Percentiles rank a stretch among this genome's conserved stretches.
Conservation (phyloP, 2,329 filamentous ascomycete species). For the Fusarium pilosicola region DNA sequence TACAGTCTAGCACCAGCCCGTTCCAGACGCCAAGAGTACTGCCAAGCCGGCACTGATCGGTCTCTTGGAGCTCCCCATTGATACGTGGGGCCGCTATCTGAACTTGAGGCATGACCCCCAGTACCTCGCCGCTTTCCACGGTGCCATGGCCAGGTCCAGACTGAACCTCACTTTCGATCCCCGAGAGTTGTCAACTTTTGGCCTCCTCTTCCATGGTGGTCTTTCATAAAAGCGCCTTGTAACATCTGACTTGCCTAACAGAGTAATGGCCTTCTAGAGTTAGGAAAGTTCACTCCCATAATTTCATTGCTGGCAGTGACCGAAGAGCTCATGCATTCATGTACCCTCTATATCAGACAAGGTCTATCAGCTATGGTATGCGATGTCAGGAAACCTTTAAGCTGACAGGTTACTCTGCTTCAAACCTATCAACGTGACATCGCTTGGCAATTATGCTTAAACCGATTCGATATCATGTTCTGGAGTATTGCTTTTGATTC, state of each 20-base stretch:
- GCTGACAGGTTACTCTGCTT: background rate
- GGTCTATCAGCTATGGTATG: background rate
- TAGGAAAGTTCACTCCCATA: too few species aligned
- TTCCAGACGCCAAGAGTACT: background rate
- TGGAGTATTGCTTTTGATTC: too few species aligned
- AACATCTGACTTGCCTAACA: background rate
- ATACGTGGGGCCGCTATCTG: background rate
- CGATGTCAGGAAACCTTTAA: rapidly evolving
- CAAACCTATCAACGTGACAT: background rate
- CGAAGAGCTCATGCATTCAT: background rate
- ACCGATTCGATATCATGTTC: background rate
- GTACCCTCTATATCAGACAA: too few species aligned
- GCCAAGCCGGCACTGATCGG: conserved; percentile 2
- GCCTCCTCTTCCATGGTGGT: background rate
- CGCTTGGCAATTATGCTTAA: background rate
- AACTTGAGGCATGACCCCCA: background rate
- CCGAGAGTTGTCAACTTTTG: background rate
- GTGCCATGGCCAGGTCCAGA: background rate
- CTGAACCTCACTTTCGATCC: background rate
- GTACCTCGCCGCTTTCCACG: background rate
- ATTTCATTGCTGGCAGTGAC: too few species aligned
- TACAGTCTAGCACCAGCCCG: background rate
- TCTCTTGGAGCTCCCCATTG: background rate
- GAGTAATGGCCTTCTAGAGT: background rate
- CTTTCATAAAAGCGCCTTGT: too few species aligned